Base-by-base conservation (phyloP, 805 yeast genomes). In the Pichia scutulata region DNA sequence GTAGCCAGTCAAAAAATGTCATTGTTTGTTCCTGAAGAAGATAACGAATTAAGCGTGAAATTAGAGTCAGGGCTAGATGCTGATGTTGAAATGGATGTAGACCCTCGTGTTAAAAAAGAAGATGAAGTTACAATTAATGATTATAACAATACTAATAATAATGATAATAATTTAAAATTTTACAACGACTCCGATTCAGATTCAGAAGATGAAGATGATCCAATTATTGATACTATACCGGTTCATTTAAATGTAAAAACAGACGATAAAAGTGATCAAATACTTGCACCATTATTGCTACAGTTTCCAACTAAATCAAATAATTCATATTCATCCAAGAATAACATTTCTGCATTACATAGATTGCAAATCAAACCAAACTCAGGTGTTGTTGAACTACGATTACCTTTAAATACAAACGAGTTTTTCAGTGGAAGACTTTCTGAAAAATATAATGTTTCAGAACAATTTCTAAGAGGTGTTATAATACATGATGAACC, bases 301-400 rank as follows among this genome's bases (percentile, higher is more conserved):
- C 89, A 83, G 60, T 83, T 77, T 56, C 86, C 86, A 5, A 55
- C 52, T 3, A 83, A 84, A 6, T 44, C 71, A 82, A 0, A 66
- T 84, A 25, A 43, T 9, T 50, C 56, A 40, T 40, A 46, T 28
- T 22, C 48, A 30, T 42, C 51, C 8, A 30, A 51, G 13, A 41
- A 39, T 8, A 48, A 47, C 21, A 41, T 44, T 4, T 39, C 30
- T 18, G 49, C 40, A 12, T 43, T 50, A 36, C 43, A 47, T 22
- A 36, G 41, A 19, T 16, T 57, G 22, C 28, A 50, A 41, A 64
- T 85, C 52, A 92, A 89, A 60, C 77, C 77, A 1, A 69, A 74
- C 25, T 73, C 88, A 1, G 77, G 80, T 2, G 72, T 81, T 13
- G 68, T 93, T 53, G 95, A 88, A 62, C 75, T 90, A 37, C 87